Percentiles rank a stretch among this genome's conserved stretches.
phyloP scores from a whole-genome alignment of 371 early-diverging fungal species.

The Rhizopus arrhizus region DNA sequence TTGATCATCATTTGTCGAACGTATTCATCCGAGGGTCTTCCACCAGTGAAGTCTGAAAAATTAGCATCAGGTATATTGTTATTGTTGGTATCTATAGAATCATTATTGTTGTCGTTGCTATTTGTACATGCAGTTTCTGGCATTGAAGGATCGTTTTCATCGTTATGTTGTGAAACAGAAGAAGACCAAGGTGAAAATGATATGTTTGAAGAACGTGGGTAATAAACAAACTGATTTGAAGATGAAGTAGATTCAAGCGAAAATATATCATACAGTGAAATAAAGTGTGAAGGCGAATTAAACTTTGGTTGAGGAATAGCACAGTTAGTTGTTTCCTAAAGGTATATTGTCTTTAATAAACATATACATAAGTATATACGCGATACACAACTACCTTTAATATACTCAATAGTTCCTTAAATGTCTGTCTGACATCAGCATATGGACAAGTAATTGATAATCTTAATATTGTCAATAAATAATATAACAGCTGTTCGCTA shows the following conservation, averaged over 20 bases:
- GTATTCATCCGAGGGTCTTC: slow-evolving; percentile 50
- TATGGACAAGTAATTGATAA: slow-evolving; percentile 61
- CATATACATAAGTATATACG: neutral
- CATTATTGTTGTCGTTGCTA: neutral
- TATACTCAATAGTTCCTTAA: slow-evolving; percentile 46
- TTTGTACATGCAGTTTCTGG: neutral
- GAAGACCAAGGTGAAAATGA: slow-evolving; percentile 56
- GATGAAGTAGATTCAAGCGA: slow-evolving; percentile 44
- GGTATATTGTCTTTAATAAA: neutral
- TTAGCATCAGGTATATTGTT: slow-evolving; percentile 7
- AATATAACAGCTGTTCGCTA: slow-evolving; percentile 44
- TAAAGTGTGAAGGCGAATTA: slow-evolving; percentile 65
- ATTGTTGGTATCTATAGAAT: neutral
- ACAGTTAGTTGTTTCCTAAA: slow-evolving; percentile 40
- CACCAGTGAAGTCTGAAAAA: slow-evolving; percentile 32
- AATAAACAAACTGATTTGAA: slow-evolving; percentile 26
- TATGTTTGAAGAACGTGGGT: slow-evolving; percentile 45
- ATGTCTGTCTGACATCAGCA: slow-evolving; percentile 59
- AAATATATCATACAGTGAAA: slow-evolving; percentile 48
- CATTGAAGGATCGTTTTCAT: slow-evolving; percentile 17
- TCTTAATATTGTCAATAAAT: slow-evolving; percentile 59
- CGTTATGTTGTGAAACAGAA: slow-evolving; percentile 9
- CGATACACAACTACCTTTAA: slow-evolving; percentile 32
- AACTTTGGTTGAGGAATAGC: slow-evolving; percentile 58
- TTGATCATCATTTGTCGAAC: slow-evolving; percentile 57